Percentiles rank a stretch among this genome's conserved stretches.
These are phyloP conservation scores for Phytophthora cactorum DNA, from an alignment of 352 stramenopile genomes.

Conservation along the genomic window DNA sequence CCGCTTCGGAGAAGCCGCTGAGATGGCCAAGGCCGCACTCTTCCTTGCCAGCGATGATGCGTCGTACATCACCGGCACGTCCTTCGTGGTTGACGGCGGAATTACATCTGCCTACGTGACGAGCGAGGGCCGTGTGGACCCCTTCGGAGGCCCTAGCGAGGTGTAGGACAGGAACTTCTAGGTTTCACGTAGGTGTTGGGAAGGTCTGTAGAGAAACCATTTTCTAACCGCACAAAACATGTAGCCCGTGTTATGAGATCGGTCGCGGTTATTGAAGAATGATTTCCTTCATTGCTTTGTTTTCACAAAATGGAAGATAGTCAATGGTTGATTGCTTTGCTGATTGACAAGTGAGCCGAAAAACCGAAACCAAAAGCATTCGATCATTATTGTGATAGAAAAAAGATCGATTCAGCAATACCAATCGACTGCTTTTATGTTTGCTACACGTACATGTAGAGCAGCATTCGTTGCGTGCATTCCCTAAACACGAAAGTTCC, in stretches of 20 bases:
- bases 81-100: slow-evolving; percentile 88
- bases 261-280: no score
- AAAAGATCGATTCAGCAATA: no score
- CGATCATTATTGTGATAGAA: no score
- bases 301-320: no score
- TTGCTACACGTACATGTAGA: not conserved
- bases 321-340: no score
- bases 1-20: slow-evolving; percentile 82
- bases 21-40: slow-evolving; percentile 89
- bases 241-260: not conserved
- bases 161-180: slow-evolving; percentile 42
- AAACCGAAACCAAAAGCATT: no score
- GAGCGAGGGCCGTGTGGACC: slow-evolving; percentile 78
- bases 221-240: not conserved
- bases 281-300: no score
- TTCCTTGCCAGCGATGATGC: slow-evolving; percentile 88
- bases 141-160: slow-evolving; percentile 81
- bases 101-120: slow-evolving; percentile 90
- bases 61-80: slow-evolving; percentile 89
- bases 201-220: not conserved
- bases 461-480: slow-evolving; percentile 2
- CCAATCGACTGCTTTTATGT: not conserved
- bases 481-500: slow-evolving; percentile 73
- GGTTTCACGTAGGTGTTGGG: not conserved
- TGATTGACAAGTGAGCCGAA: no score